These are phyloP conservation scores for Lanmaoa pseudosensibilis DNA, from an alignment of 768 basidiomycete species.

Conservation along the genomic window DNA sequence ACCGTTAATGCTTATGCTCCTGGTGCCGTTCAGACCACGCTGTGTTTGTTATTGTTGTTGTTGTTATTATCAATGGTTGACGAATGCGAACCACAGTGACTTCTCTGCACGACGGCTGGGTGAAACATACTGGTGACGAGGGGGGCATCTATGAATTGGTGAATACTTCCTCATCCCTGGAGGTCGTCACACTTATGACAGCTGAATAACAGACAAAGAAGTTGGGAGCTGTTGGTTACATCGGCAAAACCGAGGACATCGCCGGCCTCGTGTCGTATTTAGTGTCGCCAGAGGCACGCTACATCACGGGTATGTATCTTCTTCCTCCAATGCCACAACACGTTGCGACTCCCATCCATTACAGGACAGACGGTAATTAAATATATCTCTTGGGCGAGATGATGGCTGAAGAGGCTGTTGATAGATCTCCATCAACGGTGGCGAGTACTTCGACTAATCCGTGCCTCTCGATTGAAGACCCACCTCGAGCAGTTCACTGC, in stretches of 20 bases:
- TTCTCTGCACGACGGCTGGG: background rate
- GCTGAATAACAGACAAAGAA: background rate
- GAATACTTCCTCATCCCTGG: background rate
- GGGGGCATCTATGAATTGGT: background rate
- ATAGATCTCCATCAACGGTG: background rate
- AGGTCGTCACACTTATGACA: background rate
- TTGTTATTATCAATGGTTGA: background rate
- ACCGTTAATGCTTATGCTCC: background rate
- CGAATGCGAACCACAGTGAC: background rate
- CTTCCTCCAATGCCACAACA: background rate
- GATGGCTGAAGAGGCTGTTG: background rate
- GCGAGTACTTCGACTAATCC: background rate
- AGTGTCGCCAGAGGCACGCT: background rate
- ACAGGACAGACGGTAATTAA: background rate
- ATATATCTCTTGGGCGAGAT: background rate
- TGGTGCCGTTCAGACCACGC: background rate
- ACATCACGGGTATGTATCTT: background rate
- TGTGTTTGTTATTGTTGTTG: background rate
- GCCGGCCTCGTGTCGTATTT: background rate
- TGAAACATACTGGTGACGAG: background rate
- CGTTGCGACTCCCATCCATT: background rate
- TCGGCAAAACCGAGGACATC: background rate
- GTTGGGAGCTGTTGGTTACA: background rate
- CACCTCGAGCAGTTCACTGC: background rate
- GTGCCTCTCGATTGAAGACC: background rate